A percentile compares a stretch with the other conserved stretches of the same genome.
These are phyloP conservation scores for Closterium sp. DNA, from an alignment of 139 green algal species.

Conservation along the genomic window DNA sequence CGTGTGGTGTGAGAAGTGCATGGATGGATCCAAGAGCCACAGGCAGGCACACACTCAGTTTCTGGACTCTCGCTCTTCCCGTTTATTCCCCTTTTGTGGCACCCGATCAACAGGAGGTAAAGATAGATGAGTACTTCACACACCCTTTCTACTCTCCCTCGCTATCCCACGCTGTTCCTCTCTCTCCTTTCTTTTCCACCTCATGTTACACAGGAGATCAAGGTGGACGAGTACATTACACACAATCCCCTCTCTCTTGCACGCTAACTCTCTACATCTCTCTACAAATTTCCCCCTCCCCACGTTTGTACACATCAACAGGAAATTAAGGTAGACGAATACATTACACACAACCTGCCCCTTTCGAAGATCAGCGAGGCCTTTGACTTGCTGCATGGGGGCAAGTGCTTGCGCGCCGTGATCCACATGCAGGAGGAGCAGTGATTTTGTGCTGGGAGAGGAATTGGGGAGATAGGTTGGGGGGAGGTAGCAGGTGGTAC, in stretches of 20 bases:
- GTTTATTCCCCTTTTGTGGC: too few relatives aligned
- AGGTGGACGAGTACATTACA: constrained; percentile 91
- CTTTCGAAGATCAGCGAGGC: constrained; percentile 82
- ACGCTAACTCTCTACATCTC: too few relatives aligned
- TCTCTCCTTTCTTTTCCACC: neutral
- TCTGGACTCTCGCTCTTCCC: too few relatives aligned
- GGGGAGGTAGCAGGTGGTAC: too few relatives aligned
- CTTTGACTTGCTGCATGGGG: constrained; percentile 90
- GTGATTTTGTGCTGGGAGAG: too few relatives aligned
- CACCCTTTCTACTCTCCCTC: neutral
- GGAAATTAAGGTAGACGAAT: constrained; percentile 79
- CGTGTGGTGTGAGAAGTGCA: too few relatives aligned
- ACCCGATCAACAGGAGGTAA: neutral
- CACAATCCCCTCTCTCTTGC: constrained; percentile 57
- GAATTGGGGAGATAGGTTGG: too few relatives aligned
- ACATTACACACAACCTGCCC: constrained; percentile 80
- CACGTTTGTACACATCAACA: too few relatives aligned
- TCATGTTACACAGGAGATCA: constrained; percentile 65
- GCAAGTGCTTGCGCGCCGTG: constrained; percentile 66
- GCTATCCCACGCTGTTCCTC: neutral
- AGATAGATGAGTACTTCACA: neutral
- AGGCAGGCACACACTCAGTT: too few relatives aligned
- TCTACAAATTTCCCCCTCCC: too few relatives aligned
- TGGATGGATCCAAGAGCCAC: too few relatives aligned
- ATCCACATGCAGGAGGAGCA: constrained; percentile 62